phyloP scores from a whole-genome alignment of 2,329 filamentous ascomycete genomes.

The Exserohilum rostratum region DNA sequence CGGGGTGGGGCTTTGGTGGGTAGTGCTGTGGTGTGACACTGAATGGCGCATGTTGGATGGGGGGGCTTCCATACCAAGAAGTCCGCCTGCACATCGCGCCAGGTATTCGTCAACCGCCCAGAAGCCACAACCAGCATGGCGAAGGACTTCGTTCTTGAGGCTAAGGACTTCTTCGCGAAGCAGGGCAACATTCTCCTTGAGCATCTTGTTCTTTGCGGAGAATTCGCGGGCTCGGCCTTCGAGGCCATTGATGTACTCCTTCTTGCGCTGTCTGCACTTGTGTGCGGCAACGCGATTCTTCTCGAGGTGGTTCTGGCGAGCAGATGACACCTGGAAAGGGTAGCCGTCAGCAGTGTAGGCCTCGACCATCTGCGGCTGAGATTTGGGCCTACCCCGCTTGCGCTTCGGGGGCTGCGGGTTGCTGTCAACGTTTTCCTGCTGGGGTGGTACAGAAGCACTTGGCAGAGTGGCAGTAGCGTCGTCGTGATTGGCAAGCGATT shows the following conservation, averaged over 20 bases:
- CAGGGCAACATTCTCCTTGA: slow-evolving; percentile 43
- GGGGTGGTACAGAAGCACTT: slow-evolving; percentile 11
- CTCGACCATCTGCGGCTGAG: slow-evolving; percentile 40
- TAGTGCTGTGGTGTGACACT: slow-evolving; percentile 7
- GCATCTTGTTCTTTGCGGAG: slow-evolving; percentile 42
- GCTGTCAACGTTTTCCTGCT: slow-evolving; percentile 16
- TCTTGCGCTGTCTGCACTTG: slow-evolving; percentile 75
- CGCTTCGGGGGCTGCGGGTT: slow-evolving; percentile 42
- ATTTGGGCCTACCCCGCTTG: slow-evolving; percentile 46
- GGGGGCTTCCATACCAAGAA: slow-evolving; percentile 37
- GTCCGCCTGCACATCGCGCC: slow-evolving; percentile 43
- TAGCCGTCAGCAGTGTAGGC: slow-evolving; percentile 41
- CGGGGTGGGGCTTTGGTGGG: slow-evolving; percentile 12
- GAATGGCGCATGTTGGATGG: slow-evolving; percentile 1
- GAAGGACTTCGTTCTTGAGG: slow-evolving; percentile 47
- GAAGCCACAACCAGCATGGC: slow-evolving; percentile 47
- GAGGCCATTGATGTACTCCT: slow-evolving; percentile 60
- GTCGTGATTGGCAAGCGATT: slow-evolving; percentile 16
- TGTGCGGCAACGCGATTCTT: slow-evolving; percentile 75
- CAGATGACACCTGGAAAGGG: slow-evolving; percentile 43
- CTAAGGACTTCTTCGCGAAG: slow-evolving; percentile 44
- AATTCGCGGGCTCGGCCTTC: slow-evolving; percentile 54
- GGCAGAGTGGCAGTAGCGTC: slow-evolving; percentile 1
- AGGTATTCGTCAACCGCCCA: slow-evolving; percentile 49
- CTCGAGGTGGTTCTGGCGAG: slow-evolving; percentile 58